Evolutionary conservation across 768 basidiomycete species (phyloP), one percentile per base, ranked within the genome.

Genomic region (Stropharia rugosoannulata): DNA sequence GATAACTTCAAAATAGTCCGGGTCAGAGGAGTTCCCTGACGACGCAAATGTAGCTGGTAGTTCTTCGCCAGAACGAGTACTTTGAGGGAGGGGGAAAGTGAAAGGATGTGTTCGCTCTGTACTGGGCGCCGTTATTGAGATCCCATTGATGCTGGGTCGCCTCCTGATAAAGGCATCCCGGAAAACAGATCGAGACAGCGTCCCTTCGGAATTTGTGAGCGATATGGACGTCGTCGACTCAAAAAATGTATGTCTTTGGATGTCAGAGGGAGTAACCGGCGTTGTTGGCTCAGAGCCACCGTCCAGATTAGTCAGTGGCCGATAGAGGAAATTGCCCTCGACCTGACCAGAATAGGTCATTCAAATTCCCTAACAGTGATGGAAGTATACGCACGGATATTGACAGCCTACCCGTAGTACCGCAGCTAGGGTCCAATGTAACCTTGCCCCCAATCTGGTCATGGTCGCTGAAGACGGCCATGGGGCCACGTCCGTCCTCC

Each of bases 371-470:
- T n/a, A 41, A 15, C 4, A 47, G 32, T n/a, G 48, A 37, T 41
- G 16, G 35, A 41, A 29, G 52, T 46, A 37, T 18, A 63, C 73
- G 59, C 60, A 88, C 88, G 18, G 81, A 75, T 43, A 90, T 73
- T 13, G 76, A 73, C 48, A 90, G 69, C 16, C 77, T 77, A n/a
- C 88, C 87, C 3, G 77, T 76, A 55, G 73, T 79, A 47, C 73
- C 70, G 64, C 73, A 82, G 56, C 63, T 77, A 11, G 80, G 73
- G 61, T 85, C 82, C 1, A 90, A 75, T 15, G 76, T 73, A 12
- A 89, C 77, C 51, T 76, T 81, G 35, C 88, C 88, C 58, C 76
- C 73, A 13, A 90, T 74, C 58, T 74, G 79, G 63, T 87, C 85
- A 44, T 80, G 76, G 49, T 83, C 79, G 35, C 80, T 77, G 59